Percentiles rank a stretch among this genome's conserved stretches.
Conservation (phyloP, 1,284 basidiomycete species). For the Melampsora larici-populina region DNA sequence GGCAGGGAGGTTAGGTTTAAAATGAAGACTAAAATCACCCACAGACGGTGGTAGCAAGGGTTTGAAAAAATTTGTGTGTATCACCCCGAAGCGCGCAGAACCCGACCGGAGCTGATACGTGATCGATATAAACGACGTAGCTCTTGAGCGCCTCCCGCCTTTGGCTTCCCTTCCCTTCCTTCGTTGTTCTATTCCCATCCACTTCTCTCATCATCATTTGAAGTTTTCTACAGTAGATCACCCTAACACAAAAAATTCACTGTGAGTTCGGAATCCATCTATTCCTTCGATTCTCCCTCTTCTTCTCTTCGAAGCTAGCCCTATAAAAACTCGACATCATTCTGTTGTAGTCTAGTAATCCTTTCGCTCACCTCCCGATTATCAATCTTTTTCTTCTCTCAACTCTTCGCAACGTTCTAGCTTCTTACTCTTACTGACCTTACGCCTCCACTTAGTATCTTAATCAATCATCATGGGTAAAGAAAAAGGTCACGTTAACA, state of each 20-base stretch:
- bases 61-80: no score
- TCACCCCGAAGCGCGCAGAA: no score
- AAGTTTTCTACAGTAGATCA: no score
- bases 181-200: not conserved
- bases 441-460: not conserved
- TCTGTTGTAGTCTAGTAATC: not conserved
- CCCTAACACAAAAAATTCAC: not conserved
- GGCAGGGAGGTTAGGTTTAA: no score
- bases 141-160: not conserved
- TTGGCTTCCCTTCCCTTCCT: not conserved
- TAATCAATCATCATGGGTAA: constrained; percentile 50
- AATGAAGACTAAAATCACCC: no score
- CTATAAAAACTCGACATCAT: not conserved
- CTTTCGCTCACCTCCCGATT: not conserved
- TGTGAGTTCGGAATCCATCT: not conserved
- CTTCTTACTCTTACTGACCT: constrained; percentile 40
- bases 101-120: no score
- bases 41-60: no score
- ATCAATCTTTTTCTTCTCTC: not conserved
- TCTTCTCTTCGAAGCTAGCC: not conserved
- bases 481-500: constrained; percentile 49
- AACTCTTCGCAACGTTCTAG: not conserved
- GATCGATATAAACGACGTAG: no score
- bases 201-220: not conserved
- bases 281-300: not conserved